phyloP scores from a whole-genome alignment of 163 green algal genomes.

The Coccomyxa subellipsoidea region DNA sequence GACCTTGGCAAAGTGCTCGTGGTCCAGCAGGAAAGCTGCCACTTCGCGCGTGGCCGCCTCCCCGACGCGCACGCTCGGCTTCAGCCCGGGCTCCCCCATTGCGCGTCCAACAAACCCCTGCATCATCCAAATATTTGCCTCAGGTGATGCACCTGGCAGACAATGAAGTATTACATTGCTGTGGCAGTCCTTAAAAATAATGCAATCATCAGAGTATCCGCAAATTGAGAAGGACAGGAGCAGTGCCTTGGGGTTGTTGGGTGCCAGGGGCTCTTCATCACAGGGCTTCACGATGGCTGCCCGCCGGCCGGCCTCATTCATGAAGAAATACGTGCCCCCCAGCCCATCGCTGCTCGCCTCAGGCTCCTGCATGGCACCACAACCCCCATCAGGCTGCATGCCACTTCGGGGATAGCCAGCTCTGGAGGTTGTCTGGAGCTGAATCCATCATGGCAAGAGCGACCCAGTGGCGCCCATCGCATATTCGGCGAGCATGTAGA shows the following conservation, averaged over 20 bases:
- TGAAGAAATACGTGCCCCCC: conserved; percentile 94
- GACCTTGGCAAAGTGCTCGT: conserved; percentile 74
- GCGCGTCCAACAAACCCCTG: conserved; percentile 82
- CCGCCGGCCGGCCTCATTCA: conserved; percentile 58
- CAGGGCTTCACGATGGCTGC: conserved; percentile 94
- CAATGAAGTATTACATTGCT: no score
- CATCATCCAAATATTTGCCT: no score
- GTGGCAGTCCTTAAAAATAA: no score
- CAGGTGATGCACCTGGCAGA: no score
- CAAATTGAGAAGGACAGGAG: no score
- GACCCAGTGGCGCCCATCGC: no score
- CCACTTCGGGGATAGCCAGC: no score
- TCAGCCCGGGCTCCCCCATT: conserved; percentile 89
- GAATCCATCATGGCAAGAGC: no score
- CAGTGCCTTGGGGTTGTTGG: conserved; percentile 97
- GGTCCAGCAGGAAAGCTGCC: conserved; percentile 80
- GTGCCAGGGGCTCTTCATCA: conserved; percentile 97
- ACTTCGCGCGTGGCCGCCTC: conserved; percentile 91
- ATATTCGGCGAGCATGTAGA: background rate
- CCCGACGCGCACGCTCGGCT: conserved; percentile 88
- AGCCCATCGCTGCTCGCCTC: conserved; percentile 72
- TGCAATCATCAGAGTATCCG: no score
- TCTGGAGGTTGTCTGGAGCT: no score
- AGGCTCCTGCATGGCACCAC: conserved; percentile 60
- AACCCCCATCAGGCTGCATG: background rate